phyloP scores from a whole-genome alignment of 805 yeast species.

The Kluyveromyces siamensis region DNA sequence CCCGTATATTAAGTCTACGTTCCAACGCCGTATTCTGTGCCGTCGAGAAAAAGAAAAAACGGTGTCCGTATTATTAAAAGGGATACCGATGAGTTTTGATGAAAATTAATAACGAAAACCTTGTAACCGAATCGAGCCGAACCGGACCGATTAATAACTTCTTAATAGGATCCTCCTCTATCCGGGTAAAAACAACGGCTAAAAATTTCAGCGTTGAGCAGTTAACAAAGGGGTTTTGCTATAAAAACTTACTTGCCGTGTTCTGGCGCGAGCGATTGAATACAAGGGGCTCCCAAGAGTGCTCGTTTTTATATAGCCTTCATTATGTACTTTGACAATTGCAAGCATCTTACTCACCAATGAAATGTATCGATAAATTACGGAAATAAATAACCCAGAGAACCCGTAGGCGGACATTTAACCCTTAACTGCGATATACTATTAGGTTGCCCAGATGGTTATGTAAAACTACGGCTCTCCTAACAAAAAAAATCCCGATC shows the following conservation, averaged over 20 bases:
- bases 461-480: too few relatives aligned
- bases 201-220: background rate
- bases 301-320: too few relatives aligned
- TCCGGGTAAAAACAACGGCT: background rate
- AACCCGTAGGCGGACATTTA: background rate
- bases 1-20: background rate
- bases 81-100: background rate
- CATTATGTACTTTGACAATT: too few relatives aligned
- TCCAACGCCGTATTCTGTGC: background rate
- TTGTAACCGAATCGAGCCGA: background rate
- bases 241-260: too few relatives aligned
- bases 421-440: background rate
- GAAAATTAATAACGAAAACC: background rate
- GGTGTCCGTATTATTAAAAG: background rate
- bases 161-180: background rate
- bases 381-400: background rate
- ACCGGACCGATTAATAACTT: background rate
- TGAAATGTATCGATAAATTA: background rate
- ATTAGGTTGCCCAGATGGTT: background rate
- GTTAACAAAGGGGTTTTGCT: too few relatives aligned
- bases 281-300: too few relatives aligned
- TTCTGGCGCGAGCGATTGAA: too few relatives aligned
- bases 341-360: too few relatives aligned
- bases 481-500: too few relatives aligned
- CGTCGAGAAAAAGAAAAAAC: too few relatives aligned